Conservation (phyloP, 116 monocot genomes). For the Cymodocea nodosa region DNA sequence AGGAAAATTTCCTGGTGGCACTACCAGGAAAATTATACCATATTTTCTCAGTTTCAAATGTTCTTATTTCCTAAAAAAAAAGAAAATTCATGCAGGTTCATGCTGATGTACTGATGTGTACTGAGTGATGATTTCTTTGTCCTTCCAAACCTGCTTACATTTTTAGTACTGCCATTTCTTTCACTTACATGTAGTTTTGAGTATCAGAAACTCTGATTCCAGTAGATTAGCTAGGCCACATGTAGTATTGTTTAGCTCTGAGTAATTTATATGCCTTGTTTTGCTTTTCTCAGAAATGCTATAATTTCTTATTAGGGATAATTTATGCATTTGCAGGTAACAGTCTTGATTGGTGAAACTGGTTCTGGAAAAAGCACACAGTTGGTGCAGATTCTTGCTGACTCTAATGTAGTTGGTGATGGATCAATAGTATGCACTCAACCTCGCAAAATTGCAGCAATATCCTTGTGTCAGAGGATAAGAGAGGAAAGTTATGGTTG, state of each 20-base stretch:
- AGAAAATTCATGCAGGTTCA: too few species aligned
- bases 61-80: too few species aligned
- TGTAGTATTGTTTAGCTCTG: background rate
- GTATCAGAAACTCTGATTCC: too few species aligned
- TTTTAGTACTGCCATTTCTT: too few species aligned
- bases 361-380: constrained; percentile 98
- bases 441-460: constrained; percentile 86
- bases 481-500: constrained; percentile 71
- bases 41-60: too few species aligned
- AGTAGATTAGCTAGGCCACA: background rate
- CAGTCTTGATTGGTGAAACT: constrained; percentile 85
- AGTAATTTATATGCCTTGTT: background rate
- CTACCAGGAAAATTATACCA: too few species aligned
- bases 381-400: constrained; percentile 84
- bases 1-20: too few species aligned
- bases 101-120: too few species aligned
- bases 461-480: constrained; percentile 66
- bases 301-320: background rate
- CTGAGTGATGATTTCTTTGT: too few species aligned
- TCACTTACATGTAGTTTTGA: too few species aligned
- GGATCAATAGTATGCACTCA: constrained; percentile 86
- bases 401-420: constrained; percentile 37
- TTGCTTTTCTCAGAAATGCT: background rate
- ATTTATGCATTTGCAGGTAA: constrained; percentile 27
- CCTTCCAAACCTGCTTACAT: too few species aligned